A percentile compares a stretch with the other conserved stretches of the same genome.
Evolutionary conservation across 441 rosid species (phyloP).

Genomic region (Pelargonium myrrhifolium): DNA sequence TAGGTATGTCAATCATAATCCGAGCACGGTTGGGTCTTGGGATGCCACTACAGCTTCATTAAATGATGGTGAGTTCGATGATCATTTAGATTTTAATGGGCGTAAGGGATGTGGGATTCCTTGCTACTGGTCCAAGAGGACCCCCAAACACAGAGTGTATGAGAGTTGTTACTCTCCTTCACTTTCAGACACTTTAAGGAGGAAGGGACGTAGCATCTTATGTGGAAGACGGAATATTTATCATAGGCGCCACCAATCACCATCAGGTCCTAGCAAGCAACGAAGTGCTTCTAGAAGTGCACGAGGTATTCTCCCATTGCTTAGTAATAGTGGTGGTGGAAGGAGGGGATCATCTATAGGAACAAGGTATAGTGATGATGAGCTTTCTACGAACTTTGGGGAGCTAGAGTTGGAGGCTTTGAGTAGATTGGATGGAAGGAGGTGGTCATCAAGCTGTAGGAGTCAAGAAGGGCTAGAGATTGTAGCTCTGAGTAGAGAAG

Average conservation of each 20-base stretch:
- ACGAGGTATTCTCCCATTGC: slow-evolving; percentile 79
- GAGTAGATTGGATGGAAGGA: slow-evolving; percentile 93
- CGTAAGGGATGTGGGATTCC: slow-evolving; percentile 93
- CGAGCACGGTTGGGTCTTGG: slow-evolving; percentile 81
- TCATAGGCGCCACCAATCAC: slow-evolving; percentile 40
- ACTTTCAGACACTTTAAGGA: slow-evolving; percentile 76
- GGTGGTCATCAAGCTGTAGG: slow-evolving; percentile 90
- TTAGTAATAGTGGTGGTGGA: slow-evolving; percentile 47
- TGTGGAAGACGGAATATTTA: slow-evolving; percentile 68
- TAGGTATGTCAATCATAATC: slow-evolving; percentile 46
- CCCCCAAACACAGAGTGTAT: slow-evolving; percentile 61
- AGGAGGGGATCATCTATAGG: slow-evolving; percentile 76
- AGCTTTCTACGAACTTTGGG: slow-evolving; percentile 77
- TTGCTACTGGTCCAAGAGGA: slow-evolving; percentile 85
- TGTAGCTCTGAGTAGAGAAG: slow-evolving; percentile 51
- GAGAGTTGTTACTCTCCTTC: slow-evolving; percentile 90
- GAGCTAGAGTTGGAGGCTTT: slow-evolving; percentile 94
- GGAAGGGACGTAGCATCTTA: slow-evolving; percentile 78
- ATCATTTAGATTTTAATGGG: slow-evolving; percentile 70
- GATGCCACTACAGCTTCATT: slow-evolving; percentile 74
- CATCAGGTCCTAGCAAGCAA: slow-evolving; percentile 42
- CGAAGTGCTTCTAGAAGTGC: slow-evolving; percentile 56
- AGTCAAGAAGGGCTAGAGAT: slow-evolving; percentile 74
- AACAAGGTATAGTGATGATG: slow-evolving; percentile 77
- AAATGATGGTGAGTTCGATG: slow-evolving; percentile 60